These are phyloP conservation scores for Cymbidium sinense DNA, from an alignment of 106 monocot species.

Conservation along the genomic window DNA sequence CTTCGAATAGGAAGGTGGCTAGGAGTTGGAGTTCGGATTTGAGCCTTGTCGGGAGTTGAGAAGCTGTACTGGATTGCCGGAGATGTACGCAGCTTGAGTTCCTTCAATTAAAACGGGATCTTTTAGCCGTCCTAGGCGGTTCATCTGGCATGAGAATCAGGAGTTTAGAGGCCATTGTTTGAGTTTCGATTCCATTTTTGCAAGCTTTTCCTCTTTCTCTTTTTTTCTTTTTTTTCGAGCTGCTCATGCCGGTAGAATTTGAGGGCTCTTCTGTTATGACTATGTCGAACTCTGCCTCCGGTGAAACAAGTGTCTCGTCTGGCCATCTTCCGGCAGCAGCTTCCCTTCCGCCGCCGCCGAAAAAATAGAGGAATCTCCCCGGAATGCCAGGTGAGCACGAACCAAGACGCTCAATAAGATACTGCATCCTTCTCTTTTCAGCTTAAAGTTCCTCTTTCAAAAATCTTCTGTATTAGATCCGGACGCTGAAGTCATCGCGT, in stretches of 20 bases:
- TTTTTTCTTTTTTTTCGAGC: not conserved
- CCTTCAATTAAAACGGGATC: no score
- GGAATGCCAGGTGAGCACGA: slow-evolving; percentile 38
- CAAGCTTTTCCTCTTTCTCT: no score
- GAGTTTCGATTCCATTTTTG: no score
- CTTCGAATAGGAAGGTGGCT: no score
- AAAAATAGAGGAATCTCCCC: slow-evolving; percentile 42
- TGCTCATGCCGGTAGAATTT: slow-evolving; percentile 24
- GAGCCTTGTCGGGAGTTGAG: no score
- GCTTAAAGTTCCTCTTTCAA: not conserved
- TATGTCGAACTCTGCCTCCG: slow-evolving; percentile 34
- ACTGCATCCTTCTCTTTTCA: not conserved
- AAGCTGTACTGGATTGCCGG: not conserved
- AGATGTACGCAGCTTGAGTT: no score
- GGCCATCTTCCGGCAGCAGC: slow-evolving; percentile 11
- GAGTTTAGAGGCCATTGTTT: not conserved
- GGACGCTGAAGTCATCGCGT: slow-evolving; percentile 33
- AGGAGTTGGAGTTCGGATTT: no score
- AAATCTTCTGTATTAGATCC: slow-evolving; percentile 29
- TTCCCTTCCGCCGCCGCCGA: slow-evolving; percentile 12
- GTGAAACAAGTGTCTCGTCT: slow-evolving; percentile 35
- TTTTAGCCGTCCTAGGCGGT: no score
- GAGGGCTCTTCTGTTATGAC: slow-evolving; percentile 31
- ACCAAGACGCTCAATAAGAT: not conserved
- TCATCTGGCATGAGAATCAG: not conserved